Base-by-base conservation (phyloP, 768 basidiomycete species). In the Termitomyces sp. region DNA sequence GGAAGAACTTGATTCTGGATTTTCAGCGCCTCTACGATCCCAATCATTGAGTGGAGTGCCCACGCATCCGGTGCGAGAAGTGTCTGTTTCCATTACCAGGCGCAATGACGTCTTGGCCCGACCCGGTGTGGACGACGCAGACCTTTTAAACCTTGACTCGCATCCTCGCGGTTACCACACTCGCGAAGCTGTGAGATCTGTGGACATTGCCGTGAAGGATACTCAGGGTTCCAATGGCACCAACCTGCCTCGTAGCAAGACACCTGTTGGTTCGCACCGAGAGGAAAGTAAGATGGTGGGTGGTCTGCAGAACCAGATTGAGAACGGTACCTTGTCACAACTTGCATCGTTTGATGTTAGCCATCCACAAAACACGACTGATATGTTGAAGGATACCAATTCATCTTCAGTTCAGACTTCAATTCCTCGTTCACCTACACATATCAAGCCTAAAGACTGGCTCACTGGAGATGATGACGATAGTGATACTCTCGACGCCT, bases 1-100 rank as follows among this genome's bases (percentile, higher is more conserved):
- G 41, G 95, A 96, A 67, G 89, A 90, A 58, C 75, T 95, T 6
- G 88, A 92, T 69, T 81, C 83, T 23, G 73, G 73, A 10, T 81
- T 83, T 59, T 63, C 65, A 14, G 68, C 63, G 10, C 59, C 76
- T 59, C 16, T 61, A 38, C 43, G 32, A 19, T 46, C 60, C 14
- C 58, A 56, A 46, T 51, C 43, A 16, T 55, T 19, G 31, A 42
- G 40, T 43, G 54, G 59, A 29, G 16, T 21, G 31, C 16, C 57
- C 3, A 23, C 58, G n/a, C 47, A 48, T 53, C 29, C 61, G 52
- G 46, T 59, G 52, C 60, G 44, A 61, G 63, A 59, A 23, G 47
- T 45, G 25, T 42, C 59, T 41, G 34, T 45, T 25, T 56, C 49
- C 31, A 38, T 54, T 34, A 34, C 48, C 16, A 64, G 56, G 21